Percentiles rank a stretch among this genome's conserved stretches.
Evolutionary conservation across 2,329 filamentous ascomycete genomes (phyloP).

Genomic region (Pseudogymnoascus sp.): DNA sequence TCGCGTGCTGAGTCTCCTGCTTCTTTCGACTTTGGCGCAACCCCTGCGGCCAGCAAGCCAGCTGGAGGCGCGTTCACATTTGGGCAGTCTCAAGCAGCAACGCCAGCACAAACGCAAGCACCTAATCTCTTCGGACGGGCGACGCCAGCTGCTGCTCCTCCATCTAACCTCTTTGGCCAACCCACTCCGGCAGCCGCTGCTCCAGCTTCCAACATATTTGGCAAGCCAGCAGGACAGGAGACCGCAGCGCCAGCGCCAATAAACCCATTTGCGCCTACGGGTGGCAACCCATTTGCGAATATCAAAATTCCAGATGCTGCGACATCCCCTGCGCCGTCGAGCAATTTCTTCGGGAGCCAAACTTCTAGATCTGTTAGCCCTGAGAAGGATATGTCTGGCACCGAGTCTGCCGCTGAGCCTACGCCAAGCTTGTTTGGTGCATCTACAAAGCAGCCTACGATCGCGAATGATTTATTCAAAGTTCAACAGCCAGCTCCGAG

Average conservation of each 20-base stretch:
- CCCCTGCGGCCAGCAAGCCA: background rate
- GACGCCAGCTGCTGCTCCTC: background rate
- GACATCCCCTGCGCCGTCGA: background rate
- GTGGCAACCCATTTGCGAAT: background rate
- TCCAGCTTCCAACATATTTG: conserved; percentile 5
- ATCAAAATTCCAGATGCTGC: conserved; percentile 1
- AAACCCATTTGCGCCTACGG: background rate
- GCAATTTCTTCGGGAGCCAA: conserved; percentile 1
- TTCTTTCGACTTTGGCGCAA: background rate
- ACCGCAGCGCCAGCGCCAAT: background rate
- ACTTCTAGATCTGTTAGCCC: conserved; percentile 6
- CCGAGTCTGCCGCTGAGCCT: background rate
- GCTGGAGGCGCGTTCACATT: background rate
- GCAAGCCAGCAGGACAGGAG: background rate
- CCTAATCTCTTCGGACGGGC: background rate
- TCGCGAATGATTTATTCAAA: background rate
- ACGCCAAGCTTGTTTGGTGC: conserved; percentile 1
- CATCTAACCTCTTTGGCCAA: background rate
- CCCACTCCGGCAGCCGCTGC: background rate
- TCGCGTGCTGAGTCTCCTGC: background rate
- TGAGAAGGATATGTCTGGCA: background rate
- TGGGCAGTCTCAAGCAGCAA: background rate
- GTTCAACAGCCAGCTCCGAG: background rate
- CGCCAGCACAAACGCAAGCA: conserved; percentile 1
- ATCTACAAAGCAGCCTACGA: background rate